Conservation (phyloP, 208 protist species). For the Porcisia hertigi region DNA sequence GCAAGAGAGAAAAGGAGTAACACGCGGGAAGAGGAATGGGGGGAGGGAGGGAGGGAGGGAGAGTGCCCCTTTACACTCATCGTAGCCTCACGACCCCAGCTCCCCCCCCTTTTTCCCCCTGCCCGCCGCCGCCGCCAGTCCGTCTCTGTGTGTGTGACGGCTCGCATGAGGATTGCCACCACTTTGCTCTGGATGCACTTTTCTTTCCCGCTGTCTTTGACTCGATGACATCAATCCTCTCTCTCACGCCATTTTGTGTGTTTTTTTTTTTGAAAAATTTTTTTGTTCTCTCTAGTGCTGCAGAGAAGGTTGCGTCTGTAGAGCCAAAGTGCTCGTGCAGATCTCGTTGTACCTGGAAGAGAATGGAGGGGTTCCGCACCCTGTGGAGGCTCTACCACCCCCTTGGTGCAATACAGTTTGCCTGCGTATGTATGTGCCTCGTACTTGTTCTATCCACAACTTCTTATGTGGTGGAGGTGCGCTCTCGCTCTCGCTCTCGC, state of each 20-base stretch:
- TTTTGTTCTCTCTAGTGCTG: neutral
- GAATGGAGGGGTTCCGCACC: neutral
- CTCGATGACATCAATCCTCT: neutral
- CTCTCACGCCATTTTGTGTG: neutral
- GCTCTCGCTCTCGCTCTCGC: slow-evolving; percentile 20
- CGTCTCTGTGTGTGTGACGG: neutral
- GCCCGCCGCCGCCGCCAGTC: neutral
- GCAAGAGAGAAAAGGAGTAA: too few relatives aligned
- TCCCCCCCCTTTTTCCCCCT: neutral
- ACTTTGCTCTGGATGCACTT: neutral
- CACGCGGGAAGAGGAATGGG: too few relatives aligned
- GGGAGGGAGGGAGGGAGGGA: too few relatives aligned
- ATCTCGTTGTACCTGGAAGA: too few relatives aligned
- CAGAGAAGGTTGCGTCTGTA: neutral
- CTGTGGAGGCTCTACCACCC: neutral
- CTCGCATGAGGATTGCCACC: neutral
- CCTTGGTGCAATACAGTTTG: neutral
- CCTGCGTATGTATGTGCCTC: slow-evolving; percentile 19
- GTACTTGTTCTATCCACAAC: slow-evolving; percentile 12
- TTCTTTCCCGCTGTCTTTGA: neutral
- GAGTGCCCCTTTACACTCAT: too few relatives aligned
- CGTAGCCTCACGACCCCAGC: too few relatives aligned
- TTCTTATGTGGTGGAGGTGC: slow-evolving; percentile 24
- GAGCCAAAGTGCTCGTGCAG: neutral
- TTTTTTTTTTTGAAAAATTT: neutral